phyloP scores from a whole-genome alignment of 106 monocot genomes.

The Chionographis japonica region DNA sequence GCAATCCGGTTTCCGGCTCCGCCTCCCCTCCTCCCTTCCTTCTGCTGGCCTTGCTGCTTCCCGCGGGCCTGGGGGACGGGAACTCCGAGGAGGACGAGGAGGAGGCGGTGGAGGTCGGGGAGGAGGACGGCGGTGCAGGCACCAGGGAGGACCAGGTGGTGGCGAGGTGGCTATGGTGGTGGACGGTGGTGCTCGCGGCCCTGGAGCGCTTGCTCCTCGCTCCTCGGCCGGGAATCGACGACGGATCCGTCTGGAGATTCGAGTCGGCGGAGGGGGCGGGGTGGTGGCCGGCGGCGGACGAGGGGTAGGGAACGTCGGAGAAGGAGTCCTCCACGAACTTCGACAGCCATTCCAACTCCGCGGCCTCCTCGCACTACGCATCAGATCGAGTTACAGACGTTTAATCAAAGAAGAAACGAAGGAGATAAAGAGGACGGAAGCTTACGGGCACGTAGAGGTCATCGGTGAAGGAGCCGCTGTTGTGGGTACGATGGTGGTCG shows the following conservation, averaged over 20 bases:
- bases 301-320: slow-evolving; percentile 14
- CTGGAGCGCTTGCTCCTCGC: slow-evolving; percentile 18
- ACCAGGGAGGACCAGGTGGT: neutral
- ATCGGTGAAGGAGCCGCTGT: slow-evolving; percentile 4
- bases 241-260: neutral
- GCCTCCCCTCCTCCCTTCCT: neutral
- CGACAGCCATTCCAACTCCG: slow-evolving; percentile 27
- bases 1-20: neutral
- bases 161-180: neutral
- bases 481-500: neutral
- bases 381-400: neutral
- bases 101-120: neutral
- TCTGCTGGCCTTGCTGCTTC: neutral
- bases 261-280: neutral
- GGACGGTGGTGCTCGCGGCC: neutral
- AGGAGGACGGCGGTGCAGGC: neutral
- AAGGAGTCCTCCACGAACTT: slow-evolving; percentile 24
- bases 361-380: slow-evolving; percentile 19
- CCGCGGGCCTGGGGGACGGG: neutral
- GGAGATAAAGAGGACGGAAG: neutral
- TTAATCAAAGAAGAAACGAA: neutral
- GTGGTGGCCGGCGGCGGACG: neutral
- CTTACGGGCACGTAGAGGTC: slow-evolving; percentile 22
- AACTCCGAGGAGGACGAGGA: neutral
- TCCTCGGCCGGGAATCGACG: neutral